Evolutionary conservation across 345 rosid species (phyloP).

Genomic region (Linum lewisii): DNA sequence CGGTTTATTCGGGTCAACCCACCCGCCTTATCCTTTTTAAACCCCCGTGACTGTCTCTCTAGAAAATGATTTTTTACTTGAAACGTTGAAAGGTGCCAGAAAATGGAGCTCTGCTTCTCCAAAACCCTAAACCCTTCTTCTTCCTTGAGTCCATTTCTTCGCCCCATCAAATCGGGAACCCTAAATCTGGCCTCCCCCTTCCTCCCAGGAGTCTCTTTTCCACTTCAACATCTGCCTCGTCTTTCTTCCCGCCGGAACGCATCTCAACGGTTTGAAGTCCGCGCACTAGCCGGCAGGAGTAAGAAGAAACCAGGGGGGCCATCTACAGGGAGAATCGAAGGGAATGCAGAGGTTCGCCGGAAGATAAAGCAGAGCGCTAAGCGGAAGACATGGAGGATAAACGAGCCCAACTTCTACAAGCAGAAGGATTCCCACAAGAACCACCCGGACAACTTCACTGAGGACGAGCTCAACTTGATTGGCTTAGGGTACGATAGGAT

Average conservation of each 20-base stretch:
- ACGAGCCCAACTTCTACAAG: constrained; percentile 59
- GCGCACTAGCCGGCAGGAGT: constrained; percentile 74
- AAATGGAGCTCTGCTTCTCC: constrained; percentile 3
- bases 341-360: constrained; percentile 39
- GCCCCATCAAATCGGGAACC: neutral
- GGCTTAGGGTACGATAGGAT: constrained; percentile 87
- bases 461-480: constrained; percentile 64
- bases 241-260: constrained; percentile 15
- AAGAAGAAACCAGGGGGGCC: constrained; percentile 66
- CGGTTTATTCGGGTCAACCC: no score
- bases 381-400: constrained; percentile 31
- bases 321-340: constrained; percentile 50
- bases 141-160: neutral
- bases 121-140: constrained; percentile 2
- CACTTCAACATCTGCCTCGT: constrained; percentile 10
- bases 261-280: constrained; percentile 29
- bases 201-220: constrained; percentile 13
- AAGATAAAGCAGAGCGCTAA: constrained; percentile 36
- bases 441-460: constrained; percentile 71
- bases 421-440: constrained; percentile 47
- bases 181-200: constrained; percentile 12
- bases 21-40: no score
- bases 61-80: neutral
- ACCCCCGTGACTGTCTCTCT: no score
- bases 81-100: neutral